Conservation (phyloP, 768 basidiomycete genomes). For the Galerina marginata region DNA sequence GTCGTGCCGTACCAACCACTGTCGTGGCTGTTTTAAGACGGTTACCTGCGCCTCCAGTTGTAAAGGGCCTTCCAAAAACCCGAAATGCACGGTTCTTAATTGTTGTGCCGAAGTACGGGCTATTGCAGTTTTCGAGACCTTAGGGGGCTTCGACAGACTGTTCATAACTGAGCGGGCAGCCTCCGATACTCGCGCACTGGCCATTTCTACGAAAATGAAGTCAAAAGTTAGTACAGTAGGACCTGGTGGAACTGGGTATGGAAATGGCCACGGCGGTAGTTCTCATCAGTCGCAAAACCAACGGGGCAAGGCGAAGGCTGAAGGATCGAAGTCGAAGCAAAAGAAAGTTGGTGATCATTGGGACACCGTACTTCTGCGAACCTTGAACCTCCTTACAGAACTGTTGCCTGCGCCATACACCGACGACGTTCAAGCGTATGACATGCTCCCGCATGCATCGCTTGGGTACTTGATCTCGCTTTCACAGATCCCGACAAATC, state of each 20-base stretch:
- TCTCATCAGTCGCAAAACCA: background rate
- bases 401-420: conserved; percentile 53
- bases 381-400: conserved; percentile 42
- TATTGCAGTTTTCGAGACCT: conserved; percentile 55
- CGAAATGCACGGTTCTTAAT: conserved; percentile 37
- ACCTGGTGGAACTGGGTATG: conserved; percentile 61
- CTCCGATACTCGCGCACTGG: conserved; percentile 42
- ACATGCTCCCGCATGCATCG: conserved; percentile 54
- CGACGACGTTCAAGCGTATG: conserved; percentile 47
- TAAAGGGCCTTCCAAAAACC: conserved; percentile 41
- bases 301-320: background rate
- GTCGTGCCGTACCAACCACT: conserved; percentile 49
- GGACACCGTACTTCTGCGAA: conserved; percentile 46
- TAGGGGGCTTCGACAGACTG: conserved; percentile 55
- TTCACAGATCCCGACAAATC: conserved; percentile 52
- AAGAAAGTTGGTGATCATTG: conserved; percentile 25
- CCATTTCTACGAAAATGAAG: conserved; percentile 34
- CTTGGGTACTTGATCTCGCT: conserved; percentile 45
- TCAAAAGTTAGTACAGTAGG: conserved; percentile 37
- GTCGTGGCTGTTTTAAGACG: conserved; percentile 53
- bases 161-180: conserved; percentile 46
- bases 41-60: conserved; percentile 44
- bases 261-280: conserved; percentile 17
- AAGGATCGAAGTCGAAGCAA: background rate
- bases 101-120: conserved; percentile 56